phyloP scores from a whole-genome alignment of 371 early-diverging fungal species.

The Mortierella sp. region DNA sequence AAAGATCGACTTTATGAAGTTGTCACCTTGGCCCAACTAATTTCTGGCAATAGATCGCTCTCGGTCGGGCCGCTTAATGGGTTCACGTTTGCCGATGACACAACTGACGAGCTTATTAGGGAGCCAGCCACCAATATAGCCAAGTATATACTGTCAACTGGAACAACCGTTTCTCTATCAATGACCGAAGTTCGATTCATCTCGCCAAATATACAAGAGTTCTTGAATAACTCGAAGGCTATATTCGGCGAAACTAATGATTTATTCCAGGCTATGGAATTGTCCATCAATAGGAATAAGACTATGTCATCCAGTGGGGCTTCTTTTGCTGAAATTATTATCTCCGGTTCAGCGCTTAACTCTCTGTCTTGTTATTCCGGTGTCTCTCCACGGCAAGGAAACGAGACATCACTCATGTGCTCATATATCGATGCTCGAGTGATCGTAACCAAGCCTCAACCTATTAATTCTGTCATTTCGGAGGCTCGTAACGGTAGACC shows the following conservation, averaged over 20 bases:
- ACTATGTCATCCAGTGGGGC: no score
- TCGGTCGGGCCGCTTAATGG: no score
- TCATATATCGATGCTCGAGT: neutral
- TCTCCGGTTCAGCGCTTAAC: no score
- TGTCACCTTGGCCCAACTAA: no score
- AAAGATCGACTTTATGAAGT: no score
- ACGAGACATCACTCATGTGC: neutral
- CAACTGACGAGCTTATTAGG: no score
- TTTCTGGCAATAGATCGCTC: no score
- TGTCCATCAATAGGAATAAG: no score
- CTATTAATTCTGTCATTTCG: neutral
- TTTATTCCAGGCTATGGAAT: neutral
- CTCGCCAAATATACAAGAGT: neutral
- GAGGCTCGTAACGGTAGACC: neutral
- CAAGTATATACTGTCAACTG: neutral
- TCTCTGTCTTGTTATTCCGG: no score
- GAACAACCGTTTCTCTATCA: neutral
- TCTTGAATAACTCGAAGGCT: neutral
- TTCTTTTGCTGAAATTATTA: no score
- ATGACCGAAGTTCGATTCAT: neutral
- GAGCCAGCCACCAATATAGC: neutral
- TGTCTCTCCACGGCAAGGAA: no score
- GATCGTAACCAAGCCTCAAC: neutral
- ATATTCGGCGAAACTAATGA: neutral
- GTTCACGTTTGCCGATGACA: no score